Base-by-base conservation (phyloP, 192 early-diverging fungal species). In the Umbelopsis ramanniana region DNA sequence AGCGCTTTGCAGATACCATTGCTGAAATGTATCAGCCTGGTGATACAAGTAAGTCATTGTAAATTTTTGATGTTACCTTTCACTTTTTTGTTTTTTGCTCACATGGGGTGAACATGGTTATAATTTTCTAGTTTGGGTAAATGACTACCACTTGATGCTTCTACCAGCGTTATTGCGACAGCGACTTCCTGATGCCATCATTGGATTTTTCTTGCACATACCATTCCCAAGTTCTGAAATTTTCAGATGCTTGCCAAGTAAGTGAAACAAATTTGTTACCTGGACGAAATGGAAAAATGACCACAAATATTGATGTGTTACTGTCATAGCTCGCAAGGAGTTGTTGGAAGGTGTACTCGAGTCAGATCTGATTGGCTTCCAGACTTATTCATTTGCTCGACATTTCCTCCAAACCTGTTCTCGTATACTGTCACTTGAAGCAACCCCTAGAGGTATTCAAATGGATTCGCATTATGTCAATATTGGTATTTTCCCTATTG, bases 101-200 rank as follows among this genome's bases (percentile, higher is more conserved):
- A 43, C 40, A 43, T 43, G 40, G 6, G 40, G 40, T 43, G 0
- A 43, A 43, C 40, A 43, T 29, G n/a, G n/a, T 11, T 43, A 5
- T 12, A 6, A 43, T 43, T 43, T 43, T 43, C 17, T 76, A 91
- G 88, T 98, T 69, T 98, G 96, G 96, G 87, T 98, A 73, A 97
- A 98, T 76, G 97, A 98, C 85, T 98, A 98, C 76, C 97, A 98
- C 77, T 83, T 98, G 60, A 93, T 97, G 92, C 84, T 98, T 46
- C 87, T 98, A 23, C 97, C 97, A 6, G 81, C 80, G 53, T 91
- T 98, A 88, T 80, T 98, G 38, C 87, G 97, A 52, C 81, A 94
- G 82, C 86, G 85, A 14, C 76, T 97, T 33, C 97, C 97, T 2
- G 74, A 87, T 26, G 96, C 96, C 37, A 93, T 89, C 33, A 95